Evolutionary conservation across 2,329 filamentous ascomycete genomes (phyloP).

Genomic region (Penicillium sp.): DNA sequence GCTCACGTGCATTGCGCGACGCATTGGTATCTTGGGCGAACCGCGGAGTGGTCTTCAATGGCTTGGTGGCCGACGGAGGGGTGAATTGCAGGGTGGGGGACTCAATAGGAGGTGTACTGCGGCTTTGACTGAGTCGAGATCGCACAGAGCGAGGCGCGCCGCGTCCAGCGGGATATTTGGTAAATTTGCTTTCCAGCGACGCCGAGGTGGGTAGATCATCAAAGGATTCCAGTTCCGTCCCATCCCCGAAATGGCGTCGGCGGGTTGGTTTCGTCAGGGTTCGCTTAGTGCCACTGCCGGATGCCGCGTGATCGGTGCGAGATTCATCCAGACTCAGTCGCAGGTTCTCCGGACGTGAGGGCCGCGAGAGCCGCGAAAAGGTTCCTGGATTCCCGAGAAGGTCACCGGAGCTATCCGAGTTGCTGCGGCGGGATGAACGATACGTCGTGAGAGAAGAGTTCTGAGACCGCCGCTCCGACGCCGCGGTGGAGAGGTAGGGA

Average conservation of each 20-base stretch:
- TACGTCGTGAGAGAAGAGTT: slow-evolving; percentile 67
- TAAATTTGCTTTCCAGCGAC: slow-evolving; percentile 71
- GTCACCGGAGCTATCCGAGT: slow-evolving; percentile 64
- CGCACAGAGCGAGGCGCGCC: slow-evolving; percentile 60
- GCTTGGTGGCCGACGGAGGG: slow-evolving; percentile 51
- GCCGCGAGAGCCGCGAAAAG: slow-evolving; percentile 35
- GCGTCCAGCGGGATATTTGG: slow-evolving; percentile 68
- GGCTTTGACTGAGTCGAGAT: slow-evolving; percentile 44
- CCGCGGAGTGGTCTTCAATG: slow-evolving; percentile 49
- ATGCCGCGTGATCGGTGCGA: slow-evolving; percentile 47
- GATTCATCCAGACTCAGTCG: slow-evolving; percentile 42
- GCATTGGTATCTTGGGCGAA: slow-evolving; percentile 63
- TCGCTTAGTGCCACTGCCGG: slow-evolving; percentile 47
- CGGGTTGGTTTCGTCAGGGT: slow-evolving; percentile 68
- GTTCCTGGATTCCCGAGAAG: slow-evolving; percentile 38
- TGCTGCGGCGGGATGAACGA: slow-evolving; percentile 69
- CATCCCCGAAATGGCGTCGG: slow-evolving; percentile 76
- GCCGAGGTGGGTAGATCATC: slow-evolving; percentile 90
- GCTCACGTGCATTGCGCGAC: slow-evolving; percentile 59
- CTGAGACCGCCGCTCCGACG: slow-evolving; percentile 67
- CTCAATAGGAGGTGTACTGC: slow-evolving; percentile 27
- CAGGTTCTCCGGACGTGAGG: slow-evolving; percentile 45
- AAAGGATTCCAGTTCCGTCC: slow-evolving; percentile 84
- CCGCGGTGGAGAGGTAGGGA: slow-evolving; percentile 75
- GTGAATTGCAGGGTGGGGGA: slow-evolving; percentile 46